These are phyloP conservation scores for Candida albicans DNA, from an alignment of 1,139 yeast genomes.

Conservation along the genomic window DNA sequence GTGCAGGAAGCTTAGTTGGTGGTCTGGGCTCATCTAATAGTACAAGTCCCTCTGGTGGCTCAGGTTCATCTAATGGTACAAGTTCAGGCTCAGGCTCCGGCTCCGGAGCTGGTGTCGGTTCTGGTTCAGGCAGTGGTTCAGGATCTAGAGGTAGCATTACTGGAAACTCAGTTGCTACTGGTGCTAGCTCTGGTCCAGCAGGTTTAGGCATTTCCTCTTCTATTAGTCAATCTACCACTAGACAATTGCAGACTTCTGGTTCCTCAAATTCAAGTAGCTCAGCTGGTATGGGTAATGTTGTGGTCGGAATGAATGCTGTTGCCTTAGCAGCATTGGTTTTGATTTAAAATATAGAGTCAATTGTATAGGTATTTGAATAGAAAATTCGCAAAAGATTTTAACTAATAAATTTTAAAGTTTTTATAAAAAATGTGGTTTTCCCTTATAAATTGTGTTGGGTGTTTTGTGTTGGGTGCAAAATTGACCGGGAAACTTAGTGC, in stretches of 20 bases:
- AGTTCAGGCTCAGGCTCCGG: background rate
- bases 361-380: background rate
- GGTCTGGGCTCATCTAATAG: background rate
- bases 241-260: background rate
- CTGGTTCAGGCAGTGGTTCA: conserved; percentile 1
- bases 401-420: background rate
- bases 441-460: too few relatives aligned
- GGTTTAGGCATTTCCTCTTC: conserved; percentile 1
- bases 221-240: conserved; percentile 2
- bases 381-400: background rate
- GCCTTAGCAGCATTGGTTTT: conserved; percentile 7
- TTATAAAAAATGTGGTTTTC: background rate
- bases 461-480: background rate
- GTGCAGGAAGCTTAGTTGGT: background rate
- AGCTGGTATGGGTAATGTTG: conserved; percentile 2
- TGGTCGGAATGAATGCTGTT: conserved; percentile 3
- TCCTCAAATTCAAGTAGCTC: background rate
- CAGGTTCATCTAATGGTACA: background rate
- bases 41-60: background rate
- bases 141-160: background rate
- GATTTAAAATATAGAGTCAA: background rate
- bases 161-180: background rate
- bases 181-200: conserved; percentile 1
- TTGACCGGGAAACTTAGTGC: background rate
- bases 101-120: background rate